These are phyloP conservation scores for Pterocarpus santalinus DNA, from an alignment of 306 rosid genomes.

Conservation along the genomic window DNA sequence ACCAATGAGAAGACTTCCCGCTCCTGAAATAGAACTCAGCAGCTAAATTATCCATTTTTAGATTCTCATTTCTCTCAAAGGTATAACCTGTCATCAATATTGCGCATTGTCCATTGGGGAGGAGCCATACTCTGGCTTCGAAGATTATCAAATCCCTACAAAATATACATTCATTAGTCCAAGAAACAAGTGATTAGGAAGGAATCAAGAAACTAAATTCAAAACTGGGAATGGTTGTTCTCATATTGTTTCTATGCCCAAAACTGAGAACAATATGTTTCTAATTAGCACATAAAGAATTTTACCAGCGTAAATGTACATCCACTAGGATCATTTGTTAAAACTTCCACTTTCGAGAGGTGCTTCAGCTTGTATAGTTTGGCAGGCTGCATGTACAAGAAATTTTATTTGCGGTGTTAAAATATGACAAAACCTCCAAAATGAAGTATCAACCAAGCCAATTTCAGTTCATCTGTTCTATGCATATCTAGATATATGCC, in stretches of 20 bases:
- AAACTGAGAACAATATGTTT: conserved; percentile 17
- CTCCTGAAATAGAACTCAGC: conserved; percentile 21
- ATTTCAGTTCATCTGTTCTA: neutral
- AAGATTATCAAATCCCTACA: conserved; percentile 95
- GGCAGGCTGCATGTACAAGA: conserved; percentile 77
- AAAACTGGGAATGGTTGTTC: conserved; percentile 25
- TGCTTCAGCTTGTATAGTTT: conserved; percentile 92
- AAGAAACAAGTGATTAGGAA: conserved; percentile 35
- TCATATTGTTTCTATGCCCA: conserved; percentile 25
- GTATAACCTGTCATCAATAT: conserved; percentile 87
- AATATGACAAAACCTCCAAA: neutral
- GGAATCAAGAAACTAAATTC: conserved; percentile 16
- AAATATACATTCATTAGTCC: conserved; percentile 43
- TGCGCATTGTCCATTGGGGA: conserved; percentile 99
- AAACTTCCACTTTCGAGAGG: conserved; percentile 92
- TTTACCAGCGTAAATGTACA: conserved; percentile 95
- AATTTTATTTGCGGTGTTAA: conserved; percentile 29
- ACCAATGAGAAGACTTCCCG: conserved; percentile 32
- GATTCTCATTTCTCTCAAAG: conserved; percentile 38
- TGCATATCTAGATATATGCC: neutral
- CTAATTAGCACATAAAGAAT: conserved; percentile 25
- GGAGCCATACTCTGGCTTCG: conserved; percentile 98
- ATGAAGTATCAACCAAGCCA: conserved; percentile 2
- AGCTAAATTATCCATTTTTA: conserved; percentile 13
- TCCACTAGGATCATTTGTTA: conserved; percentile 90